These are phyloP conservation scores for Fusarium begoniae DNA, from an alignment of 2,329 filamentous ascomycete species.

Conservation along the genomic window DNA sequence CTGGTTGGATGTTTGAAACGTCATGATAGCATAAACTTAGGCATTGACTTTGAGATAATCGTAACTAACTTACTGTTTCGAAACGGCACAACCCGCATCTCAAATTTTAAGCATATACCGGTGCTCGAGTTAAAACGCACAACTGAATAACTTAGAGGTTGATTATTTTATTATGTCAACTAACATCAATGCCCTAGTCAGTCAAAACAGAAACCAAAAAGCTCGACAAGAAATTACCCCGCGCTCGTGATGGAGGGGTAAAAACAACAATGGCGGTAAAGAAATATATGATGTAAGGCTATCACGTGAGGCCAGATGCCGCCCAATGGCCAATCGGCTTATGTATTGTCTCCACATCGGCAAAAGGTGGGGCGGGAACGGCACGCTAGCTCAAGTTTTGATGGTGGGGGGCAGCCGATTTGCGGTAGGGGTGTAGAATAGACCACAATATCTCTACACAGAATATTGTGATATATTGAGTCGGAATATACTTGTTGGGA, in stretches of 20 bases:
- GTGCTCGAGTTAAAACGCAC: background rate
- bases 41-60: background rate
- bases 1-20: background rate
- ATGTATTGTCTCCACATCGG: constrained; percentile 25
- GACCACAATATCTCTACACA: background rate
- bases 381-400: constrained; percentile 25
- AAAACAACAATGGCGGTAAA: constrained; percentile 23
- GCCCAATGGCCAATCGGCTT: constrained; percentile 28
- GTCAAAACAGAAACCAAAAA: background rate
- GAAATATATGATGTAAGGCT: constrained; percentile 32
- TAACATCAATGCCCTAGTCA: background rate
- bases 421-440: constrained; percentile 34
- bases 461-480: background rate
- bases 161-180: constrained; percentile 17
- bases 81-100: background rate
- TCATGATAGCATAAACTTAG: background rate
- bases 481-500: background rate
- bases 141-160: background rate
- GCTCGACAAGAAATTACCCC: constrained; percentile 25
- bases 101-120: background rate
- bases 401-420: constrained; percentile 26
- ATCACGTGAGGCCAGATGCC: constrained; percentile 3
- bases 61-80: background rate
- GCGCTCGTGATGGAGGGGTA: constrained; percentile 34
- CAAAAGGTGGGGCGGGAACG: constrained; percentile 35